phyloP scores from a whole-genome alignment of 352 stramenopile genomes.

The Thraustochytrium striatum region DNA sequence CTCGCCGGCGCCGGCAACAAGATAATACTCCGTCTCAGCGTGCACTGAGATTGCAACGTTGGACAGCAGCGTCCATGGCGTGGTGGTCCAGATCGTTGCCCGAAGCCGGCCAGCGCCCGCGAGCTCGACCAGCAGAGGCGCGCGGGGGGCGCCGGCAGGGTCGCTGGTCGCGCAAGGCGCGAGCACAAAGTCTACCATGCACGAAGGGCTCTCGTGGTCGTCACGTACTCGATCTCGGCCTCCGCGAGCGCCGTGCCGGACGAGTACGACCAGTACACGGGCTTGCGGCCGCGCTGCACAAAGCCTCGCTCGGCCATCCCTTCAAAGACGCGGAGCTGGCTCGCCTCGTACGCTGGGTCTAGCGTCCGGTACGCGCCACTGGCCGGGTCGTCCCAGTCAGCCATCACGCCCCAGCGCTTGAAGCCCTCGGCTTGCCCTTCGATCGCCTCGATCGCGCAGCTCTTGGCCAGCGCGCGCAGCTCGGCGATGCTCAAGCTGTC shows the following conservation, averaged over 20 bases:
- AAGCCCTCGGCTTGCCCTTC: constrained; percentile 84
- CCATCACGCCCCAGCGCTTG: constrained; percentile 86
- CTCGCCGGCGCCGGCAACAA: constrained; percentile 62
- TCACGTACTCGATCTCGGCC: constrained; percentile 97
- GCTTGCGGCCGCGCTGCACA: constrained; percentile 95
- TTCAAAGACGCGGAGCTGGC: constrained; percentile 90
- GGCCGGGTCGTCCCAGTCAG: constrained; percentile 74
- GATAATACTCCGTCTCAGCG: constrained; percentile 81
- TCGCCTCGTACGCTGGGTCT: constrained; percentile 87
- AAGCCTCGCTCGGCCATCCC: constrained; percentile 90
- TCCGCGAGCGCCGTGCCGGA: constrained; percentile 94
- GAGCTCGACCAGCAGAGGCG: not conserved
- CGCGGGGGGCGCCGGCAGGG: not conserved
- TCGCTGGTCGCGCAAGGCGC: constrained; percentile 50
- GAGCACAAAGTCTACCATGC: constrained; percentile 84
- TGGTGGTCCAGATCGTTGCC: constrained; percentile 94
- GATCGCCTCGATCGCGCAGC: constrained; percentile 86
- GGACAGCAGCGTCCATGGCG: constrained; percentile 95
- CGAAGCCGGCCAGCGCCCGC: constrained; percentile 51
- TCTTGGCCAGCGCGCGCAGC: constrained; percentile 80
- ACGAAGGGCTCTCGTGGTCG: constrained; percentile 89
- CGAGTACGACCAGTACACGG: constrained; percentile 96
- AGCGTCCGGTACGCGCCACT: constrained; percentile 89
- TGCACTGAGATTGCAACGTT: constrained; percentile 97
- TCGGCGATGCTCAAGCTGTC: constrained; percentile 70